Evolutionary conservation across 148 eudicot genomes (phyloP), one percentile per base, ranked within the genome.

Genomic region (Silene latifolia): DNA sequence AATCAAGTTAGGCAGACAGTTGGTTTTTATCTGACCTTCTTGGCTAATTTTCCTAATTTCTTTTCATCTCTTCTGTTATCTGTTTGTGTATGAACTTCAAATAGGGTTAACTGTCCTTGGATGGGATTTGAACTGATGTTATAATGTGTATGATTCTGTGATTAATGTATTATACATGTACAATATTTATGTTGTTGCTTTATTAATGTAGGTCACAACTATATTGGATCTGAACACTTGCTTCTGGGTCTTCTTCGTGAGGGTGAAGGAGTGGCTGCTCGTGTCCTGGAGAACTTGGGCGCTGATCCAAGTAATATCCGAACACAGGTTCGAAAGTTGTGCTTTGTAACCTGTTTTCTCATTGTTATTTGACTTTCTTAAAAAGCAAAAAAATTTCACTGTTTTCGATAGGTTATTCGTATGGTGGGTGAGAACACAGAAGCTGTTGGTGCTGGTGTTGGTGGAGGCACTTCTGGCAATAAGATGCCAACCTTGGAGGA

Each of bases 181-280:
- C 39, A 32, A 2, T 35, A 27, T 32, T 74, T 23, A 27, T 42
- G 46, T 76, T 5, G 24, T 67, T 54, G 27, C 24, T 3, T 59
- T 8, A 25, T 63, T 66, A 17, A 19, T 79, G 53, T 75, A 88
- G 91, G 91, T 56, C 92, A 88, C 76, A 87, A 85, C 81, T 90
- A 91, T 81, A 94, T 91, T 77, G 97, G 98, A 48, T 87, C 98
- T 4, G 98, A 94, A 76, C 98, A 94, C 83, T 86, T 94, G 87
- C 89, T 94, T 63, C 81, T 94, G 83, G 98, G 92, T 51, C 85
- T 92, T 86, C 98, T 94, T 80, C 88, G 96, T 63, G 98, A 92
- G 84, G 98, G 97, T 72, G 98, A 94, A 77, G 97, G 97, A 78
- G 98, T 92, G 57, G 97, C 96, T 71, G 93, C 92, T 32, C 90